Evolutionary conservation across 257 asterid species (phyloP).

Genomic region (Knoxia roxburghii): DNA sequence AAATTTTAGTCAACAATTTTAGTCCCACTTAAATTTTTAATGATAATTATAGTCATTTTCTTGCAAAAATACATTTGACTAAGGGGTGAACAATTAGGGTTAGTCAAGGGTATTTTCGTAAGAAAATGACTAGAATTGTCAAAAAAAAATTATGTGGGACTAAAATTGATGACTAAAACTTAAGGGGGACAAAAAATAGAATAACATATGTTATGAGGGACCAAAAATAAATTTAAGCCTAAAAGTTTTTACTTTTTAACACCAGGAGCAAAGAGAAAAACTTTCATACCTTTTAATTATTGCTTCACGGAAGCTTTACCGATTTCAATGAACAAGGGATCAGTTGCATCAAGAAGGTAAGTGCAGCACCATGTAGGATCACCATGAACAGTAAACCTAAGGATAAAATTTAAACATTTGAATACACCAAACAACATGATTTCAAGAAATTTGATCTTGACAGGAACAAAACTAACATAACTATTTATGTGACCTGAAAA

Average conservation of each 20-base stretch:
- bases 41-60: too few species aligned
- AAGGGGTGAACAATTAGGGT: too few species aligned
- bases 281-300: slow-evolving; percentile 51
- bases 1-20: too few species aligned
- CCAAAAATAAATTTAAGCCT: too few species aligned
- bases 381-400: slow-evolving; percentile 67
- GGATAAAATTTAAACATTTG: neutral
- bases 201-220: too few species aligned
- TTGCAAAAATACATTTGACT: too few species aligned
- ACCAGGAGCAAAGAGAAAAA: neutral
- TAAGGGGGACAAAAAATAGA: too few species aligned
- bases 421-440: neutral
- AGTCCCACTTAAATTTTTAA: too few species aligned
- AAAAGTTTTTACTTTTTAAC: neutral
- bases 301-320: slow-evolving; percentile 67
- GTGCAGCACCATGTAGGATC: slow-evolving; percentile 89
- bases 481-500: neutral
- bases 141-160: too few species aligned
- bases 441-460: neutral
- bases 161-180: too few species aligned
- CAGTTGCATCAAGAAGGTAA: slow-evolving; percentile 87
- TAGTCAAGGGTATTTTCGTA: too few species aligned
- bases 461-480: neutral
- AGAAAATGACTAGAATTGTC: too few species aligned
- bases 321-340: slow-evolving; percentile 68